Percentiles rank a stretch among this genome's conserved stretches.
These are phyloP conservation scores for Lotus japonicus DNA, from an alignment of 306 rosid species.

Conservation along the genomic window DNA sequence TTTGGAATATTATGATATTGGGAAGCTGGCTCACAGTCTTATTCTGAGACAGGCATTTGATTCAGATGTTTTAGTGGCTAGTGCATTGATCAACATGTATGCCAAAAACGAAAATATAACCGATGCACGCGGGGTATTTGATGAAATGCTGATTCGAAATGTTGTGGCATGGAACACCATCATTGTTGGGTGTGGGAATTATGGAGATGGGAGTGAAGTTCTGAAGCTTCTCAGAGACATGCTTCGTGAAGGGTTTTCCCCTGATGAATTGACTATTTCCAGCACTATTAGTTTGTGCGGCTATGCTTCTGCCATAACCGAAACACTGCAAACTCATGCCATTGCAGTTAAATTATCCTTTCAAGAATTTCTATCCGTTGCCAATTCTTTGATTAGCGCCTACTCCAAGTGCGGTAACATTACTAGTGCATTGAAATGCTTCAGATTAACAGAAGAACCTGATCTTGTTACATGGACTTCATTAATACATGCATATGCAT, in stretches of 20 bases:
- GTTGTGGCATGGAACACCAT: conserved; percentile 71
- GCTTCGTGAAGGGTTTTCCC: conserved; percentile 36
- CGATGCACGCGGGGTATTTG: conserved; percentile 43
- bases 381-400: conserved; percentile 54
- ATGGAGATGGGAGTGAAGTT: conserved; percentile 48
- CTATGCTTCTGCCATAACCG: conserved; percentile 33
- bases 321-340: conserved; percentile 54
- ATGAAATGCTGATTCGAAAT: conserved; percentile 37
- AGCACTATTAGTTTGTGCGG: conserved; percentile 65
- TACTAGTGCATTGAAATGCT: conserved; percentile 44
- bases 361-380: conserved; percentile 42
- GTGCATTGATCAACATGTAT: conserved; percentile 58
- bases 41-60: conserved; percentile 41
- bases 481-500: conserved; percentile 56
- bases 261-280: conserved; percentile 64
- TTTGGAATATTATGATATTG: conserved; percentile 32
- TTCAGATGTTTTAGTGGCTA: conserved; percentile 61
- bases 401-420: conserved; percentile 74
- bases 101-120: conserved; percentile 35
- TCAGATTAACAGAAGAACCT: conserved; percentile 36
- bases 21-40: conserved; percentile 49
- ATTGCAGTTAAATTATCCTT: conserved; percentile 44
- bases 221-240: conserved; percentile 48
- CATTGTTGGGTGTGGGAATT: conserved; percentile 54
- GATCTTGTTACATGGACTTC: conserved; percentile 77